Percentiles rank a stretch among this genome's conserved stretches.
phyloP scores from a whole-genome alignment of 2,329 filamentous ascomycete genomes.

The Aspergillus oerlinghausenensis region DNA sequence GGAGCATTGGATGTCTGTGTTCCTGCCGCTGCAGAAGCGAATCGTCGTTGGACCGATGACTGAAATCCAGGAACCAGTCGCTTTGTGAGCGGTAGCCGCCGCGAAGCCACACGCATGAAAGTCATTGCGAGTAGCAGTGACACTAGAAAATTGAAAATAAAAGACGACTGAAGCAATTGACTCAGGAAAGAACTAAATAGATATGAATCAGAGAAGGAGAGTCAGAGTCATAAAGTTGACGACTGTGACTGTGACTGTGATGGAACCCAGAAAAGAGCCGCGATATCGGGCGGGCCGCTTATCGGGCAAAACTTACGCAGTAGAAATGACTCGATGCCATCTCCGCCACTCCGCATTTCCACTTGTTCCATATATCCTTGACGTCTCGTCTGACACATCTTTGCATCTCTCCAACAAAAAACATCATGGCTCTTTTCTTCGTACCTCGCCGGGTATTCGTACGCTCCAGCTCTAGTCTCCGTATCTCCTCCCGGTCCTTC shows the following conservation, averaged over 20 bases:
- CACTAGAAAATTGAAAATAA: neutral
- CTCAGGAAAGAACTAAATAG: neutral
- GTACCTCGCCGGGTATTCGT: constrained; percentile 33
- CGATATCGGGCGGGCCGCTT: constrained; percentile 23
- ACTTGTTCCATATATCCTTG: neutral
- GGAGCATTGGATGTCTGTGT: constrained; percentile 22
- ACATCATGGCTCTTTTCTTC: constrained; percentile 17
- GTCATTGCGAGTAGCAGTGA: constrained; percentile 21
- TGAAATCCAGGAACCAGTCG: constrained; percentile 27
- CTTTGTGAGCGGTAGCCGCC: constrained; percentile 30
- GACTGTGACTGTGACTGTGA: neutral
- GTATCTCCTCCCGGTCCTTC: constrained; percentile 19
- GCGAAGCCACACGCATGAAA: constrained; percentile 31
- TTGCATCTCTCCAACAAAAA: neutral
- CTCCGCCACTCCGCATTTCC: constrained; percentile 11
- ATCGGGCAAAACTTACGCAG: neutral
- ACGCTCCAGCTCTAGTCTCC: constrained; percentile 37
- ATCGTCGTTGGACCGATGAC: constrained; percentile 31
- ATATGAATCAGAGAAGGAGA: constrained; percentile 2
- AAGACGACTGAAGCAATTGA: neutral
- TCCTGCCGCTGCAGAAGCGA: constrained; percentile 19
- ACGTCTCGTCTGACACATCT: neutral
- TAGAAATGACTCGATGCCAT: constrained; percentile 5
- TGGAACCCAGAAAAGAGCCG: constrained; percentile 18
- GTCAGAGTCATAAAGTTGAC: neutral